A percentile compares a stretch with the other conserved stretches of the same genome.
Evolutionary conservation across 2,329 filamentous ascomycete genomes (phyloP).

Genomic region (Magnaporthiopsis rhizophila): DNA sequence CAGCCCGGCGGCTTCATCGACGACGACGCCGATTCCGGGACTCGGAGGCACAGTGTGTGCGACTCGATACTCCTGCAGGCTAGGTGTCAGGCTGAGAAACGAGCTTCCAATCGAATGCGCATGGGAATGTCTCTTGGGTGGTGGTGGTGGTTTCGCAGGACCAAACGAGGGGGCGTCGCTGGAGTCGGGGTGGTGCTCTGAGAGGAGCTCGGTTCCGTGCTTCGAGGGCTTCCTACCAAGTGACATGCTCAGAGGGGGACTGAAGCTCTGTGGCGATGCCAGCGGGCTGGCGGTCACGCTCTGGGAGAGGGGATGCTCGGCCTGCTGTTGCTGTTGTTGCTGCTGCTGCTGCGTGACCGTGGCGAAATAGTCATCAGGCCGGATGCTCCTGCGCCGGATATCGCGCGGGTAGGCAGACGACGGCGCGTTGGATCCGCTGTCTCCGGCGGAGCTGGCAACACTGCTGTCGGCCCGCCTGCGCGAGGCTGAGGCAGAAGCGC

Average conservation of each 20-base stretch:
- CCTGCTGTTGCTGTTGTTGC: conserved; percentile 24
- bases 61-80: conserved; percentile 13
- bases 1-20: conserved; percentile 15
- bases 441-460: conserved; percentile 55
- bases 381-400: conserved; percentile 43
- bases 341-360: conserved; percentile 32
- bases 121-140: conserved; percentile 26
- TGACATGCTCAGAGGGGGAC: conserved; percentile 16
- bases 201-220: conserved; percentile 22
- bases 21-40: conserved; percentile 25
- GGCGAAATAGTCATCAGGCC: conserved; percentile 47
- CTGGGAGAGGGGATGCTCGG: conserved; percentile 67
- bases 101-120: conserved; percentile 36
- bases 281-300: conserved; percentile 66
- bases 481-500: conserved; percentile 29
- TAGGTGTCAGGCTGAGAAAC: conserved; percentile 33
- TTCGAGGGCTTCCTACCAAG: background rate
- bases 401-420: conserved; percentile 45
- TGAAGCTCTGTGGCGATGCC: conserved; percentile 25
- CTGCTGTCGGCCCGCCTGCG: conserved; percentile 53
- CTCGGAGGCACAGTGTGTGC: conserved; percentile 28
- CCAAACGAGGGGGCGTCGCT: conserved; percentile 18
- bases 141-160: background rate
- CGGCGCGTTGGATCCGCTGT: conserved; percentile 40
- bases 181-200: conserved; percentile 15